These are phyloP conservation scores for Camptophora hylomeconis DNA, from an alignment of 2,329 filamentous ascomycete species.

Conservation along the genomic window DNA sequence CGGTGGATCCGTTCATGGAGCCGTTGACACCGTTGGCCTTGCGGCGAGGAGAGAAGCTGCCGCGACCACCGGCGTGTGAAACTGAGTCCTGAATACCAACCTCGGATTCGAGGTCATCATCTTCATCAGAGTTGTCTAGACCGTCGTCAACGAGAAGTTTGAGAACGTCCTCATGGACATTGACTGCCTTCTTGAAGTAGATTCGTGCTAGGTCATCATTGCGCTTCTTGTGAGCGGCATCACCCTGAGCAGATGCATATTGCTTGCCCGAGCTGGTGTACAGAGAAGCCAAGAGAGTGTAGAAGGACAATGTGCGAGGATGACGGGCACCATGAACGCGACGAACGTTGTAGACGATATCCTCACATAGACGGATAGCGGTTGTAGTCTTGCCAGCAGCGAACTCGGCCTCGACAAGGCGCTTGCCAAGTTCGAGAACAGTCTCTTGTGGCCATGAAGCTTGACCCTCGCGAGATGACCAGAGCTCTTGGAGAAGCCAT, in stretches of 20 bases:
- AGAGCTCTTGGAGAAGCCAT: slow-evolving; percentile 30
- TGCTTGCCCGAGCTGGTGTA: background rate
- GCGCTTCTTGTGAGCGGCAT: slow-evolving; percentile 5
- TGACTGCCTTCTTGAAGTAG: slow-evolving; percentile 24
- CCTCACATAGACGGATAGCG: slow-evolving; percentile 36
- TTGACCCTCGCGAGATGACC: slow-evolving; percentile 34
- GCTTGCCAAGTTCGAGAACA: slow-evolving; percentile 39
- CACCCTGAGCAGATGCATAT: slow-evolving; percentile 5
- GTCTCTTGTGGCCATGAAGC: slow-evolving; percentile 32
- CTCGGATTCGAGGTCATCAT: slow-evolving; percentile 6
- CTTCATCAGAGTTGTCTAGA: slow-evolving; percentile 4
- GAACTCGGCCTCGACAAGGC: slow-evolving; percentile 40
- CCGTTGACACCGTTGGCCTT: slow-evolving; percentile 4
- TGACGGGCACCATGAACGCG: slow-evolving; percentile 34
- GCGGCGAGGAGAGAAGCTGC: slow-evolving; percentile 2
- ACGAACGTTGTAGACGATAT: slow-evolving; percentile 43
- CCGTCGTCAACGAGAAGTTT: slow-evolving; percentile 3
- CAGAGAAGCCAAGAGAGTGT: background rate
- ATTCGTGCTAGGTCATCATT: slow-evolving; percentile 8
- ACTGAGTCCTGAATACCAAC: slow-evolving; percentile 1
- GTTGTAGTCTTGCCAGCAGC: slow-evolving; percentile 32
- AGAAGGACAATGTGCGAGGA: background rate
- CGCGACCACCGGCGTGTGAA: too few relatives aligned
- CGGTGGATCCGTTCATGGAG: slow-evolving; percentile 12
- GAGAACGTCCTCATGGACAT: slow-evolving; percentile 18